A percentile compares a stretch with the other conserved stretches of the same genome.
Evolutionary conservation across 176 grass and related monocot genomes (phyloP).

Genomic region (Oryza officinalis): DNA sequence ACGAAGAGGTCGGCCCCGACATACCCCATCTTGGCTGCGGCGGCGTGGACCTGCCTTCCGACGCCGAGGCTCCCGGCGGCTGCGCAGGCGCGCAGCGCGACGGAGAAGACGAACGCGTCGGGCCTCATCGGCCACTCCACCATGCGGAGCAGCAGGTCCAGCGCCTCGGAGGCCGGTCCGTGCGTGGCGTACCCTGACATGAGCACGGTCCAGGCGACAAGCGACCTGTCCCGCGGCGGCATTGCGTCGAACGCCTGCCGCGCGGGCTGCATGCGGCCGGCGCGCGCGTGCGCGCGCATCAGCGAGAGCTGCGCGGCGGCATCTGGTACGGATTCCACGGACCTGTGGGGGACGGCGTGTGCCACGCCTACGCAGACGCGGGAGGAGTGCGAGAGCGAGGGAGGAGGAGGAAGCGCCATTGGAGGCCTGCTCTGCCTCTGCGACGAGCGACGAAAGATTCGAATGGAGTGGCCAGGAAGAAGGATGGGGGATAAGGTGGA

Average conservation of each 20-base stretch:
- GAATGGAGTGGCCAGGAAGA: conserved; percentile 30
- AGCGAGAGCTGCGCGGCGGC: conserved; percentile 37
- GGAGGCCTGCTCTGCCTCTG: conserved; percentile 12
- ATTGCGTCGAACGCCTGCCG: conserved; percentile 55
- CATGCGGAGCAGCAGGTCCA: conserved; percentile 51
- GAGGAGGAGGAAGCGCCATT: conserved; percentile 31
- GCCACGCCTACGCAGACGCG: background rate
- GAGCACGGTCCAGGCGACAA: conserved; percentile 56
- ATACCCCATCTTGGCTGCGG: conserved; percentile 37
- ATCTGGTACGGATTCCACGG: background rate
- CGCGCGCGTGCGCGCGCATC: conserved; percentile 37
- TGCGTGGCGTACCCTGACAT: conserved; percentile 71
- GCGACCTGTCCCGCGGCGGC: conserved; percentile 24
- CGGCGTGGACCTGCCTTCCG: conserved; percentile 53
- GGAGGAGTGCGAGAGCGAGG: conserved; percentile 23
- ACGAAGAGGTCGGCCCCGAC: conserved; percentile 50
- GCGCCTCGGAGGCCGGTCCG: conserved; percentile 50
- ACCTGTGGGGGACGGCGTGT: background rate
- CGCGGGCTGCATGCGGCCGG: conserved; percentile 54
- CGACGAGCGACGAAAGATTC: conserved; percentile 16
- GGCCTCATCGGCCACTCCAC: conserved; percentile 33
- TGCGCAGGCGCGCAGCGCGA: conserved; percentile 58
- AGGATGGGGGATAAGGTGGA: conserved; percentile 18
- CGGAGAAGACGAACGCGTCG: conserved; percentile 71
- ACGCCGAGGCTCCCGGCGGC: conserved; percentile 33